These are phyloP conservation scores for Thalassiosira sp. DNA, from an alignment of 352 stramenopile species.

Conservation along the genomic window DNA sequence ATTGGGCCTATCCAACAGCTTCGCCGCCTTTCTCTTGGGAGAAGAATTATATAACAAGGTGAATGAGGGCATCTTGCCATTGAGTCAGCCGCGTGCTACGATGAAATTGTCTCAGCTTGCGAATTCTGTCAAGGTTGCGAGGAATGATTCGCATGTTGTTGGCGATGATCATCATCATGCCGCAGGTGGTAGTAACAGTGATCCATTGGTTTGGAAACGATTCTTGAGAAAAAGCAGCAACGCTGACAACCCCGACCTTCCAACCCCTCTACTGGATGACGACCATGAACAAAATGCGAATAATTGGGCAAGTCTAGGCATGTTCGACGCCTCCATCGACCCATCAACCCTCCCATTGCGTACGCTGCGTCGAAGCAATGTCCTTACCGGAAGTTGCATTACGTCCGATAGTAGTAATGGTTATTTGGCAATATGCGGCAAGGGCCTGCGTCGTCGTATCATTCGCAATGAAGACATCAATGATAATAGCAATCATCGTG, in stretches of 20 bases:
- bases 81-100: conserved; percentile 55
- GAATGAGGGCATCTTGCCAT: conserved; percentile 49
- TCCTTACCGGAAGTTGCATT: conserved; percentile 35
- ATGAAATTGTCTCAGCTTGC: conserved; percentile 50
- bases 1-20: conserved; percentile 36
- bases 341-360: conserved; percentile 28
- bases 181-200: conserved; percentile 10
- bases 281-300: not conserved
- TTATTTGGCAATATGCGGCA: conserved; percentile 54
- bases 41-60: conserved; percentile 52
- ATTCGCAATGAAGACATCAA: not conserved
- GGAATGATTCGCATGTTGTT: not conserved
- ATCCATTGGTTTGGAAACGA: conserved; percentile 18
- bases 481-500: not conserved
- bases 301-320: conserved; percentile 33
- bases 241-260: not conserved
- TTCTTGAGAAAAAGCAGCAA: conserved; percentile 1
- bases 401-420: conserved; percentile 45
- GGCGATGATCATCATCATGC: not conserved
- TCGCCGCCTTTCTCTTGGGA: conserved; percentile 65
- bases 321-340: conserved; percentile 49
- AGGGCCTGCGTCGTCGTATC: conserved; percentile 36
- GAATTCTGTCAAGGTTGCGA: conserved; percentile 19
- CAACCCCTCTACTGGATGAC: conserved; percentile 3
- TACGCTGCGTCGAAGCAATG: conserved; percentile 44